These are phyloP conservation scores for Cryoendolithus antarcticus DNA, from an alignment of 2,329 filamentous ascomycete species.

Conservation along the genomic window DNA sequence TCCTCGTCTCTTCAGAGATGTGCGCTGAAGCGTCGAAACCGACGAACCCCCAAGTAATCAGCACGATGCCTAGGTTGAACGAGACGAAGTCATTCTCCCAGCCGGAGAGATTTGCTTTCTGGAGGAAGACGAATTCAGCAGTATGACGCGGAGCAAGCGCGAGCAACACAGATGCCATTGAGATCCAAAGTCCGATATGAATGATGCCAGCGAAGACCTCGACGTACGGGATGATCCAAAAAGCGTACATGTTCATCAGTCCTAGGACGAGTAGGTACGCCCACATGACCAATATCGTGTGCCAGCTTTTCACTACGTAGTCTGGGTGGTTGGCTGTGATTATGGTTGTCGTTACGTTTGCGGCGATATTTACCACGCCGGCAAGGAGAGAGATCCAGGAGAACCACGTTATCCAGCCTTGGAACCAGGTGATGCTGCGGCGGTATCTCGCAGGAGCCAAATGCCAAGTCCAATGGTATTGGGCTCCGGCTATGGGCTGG, in stretches of 20 bases:
- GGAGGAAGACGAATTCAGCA: constrained; percentile 5
- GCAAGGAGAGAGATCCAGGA: constrained; percentile 26
- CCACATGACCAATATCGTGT: constrained; percentile 26
- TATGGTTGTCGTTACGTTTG: constrained; percentile 9
- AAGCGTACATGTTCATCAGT: constrained; percentile 23
- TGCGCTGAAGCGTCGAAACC: constrained; percentile 6
- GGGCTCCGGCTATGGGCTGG: constrained; percentile 13
- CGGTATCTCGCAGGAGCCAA: constrained; percentile 8
- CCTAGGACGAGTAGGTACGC: constrained; percentile 22
- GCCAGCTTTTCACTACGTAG: constrained; percentile 25
- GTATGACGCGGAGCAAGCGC: constrained; percentile 5
- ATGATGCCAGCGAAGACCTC: constrained; percentile 7
- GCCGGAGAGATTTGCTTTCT: constrained; percentile 2
- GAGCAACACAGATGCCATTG: constrained; percentile 7
- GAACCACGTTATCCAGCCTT: constrained; percentile 30
- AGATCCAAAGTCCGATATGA: constrained; percentile 7
- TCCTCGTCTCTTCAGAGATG: constrained; percentile 35
- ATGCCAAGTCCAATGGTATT: constrained; percentile 10
- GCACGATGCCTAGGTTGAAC: constrained; percentile 4
- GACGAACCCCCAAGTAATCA: constrained; percentile 5
- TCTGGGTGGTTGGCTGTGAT: constrained; percentile 17
- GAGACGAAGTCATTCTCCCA: constrained; percentile 3
- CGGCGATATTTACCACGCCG: constrained; percentile 22
- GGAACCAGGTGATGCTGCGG: constrained; percentile 12
- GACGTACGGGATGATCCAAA: constrained; percentile 22